A percentile compares a stretch with the other conserved stretches of the same genome.
Evolutionary conservation across 345 rosid species (phyloP).

Genomic region (Citrus glauca): DNA sequence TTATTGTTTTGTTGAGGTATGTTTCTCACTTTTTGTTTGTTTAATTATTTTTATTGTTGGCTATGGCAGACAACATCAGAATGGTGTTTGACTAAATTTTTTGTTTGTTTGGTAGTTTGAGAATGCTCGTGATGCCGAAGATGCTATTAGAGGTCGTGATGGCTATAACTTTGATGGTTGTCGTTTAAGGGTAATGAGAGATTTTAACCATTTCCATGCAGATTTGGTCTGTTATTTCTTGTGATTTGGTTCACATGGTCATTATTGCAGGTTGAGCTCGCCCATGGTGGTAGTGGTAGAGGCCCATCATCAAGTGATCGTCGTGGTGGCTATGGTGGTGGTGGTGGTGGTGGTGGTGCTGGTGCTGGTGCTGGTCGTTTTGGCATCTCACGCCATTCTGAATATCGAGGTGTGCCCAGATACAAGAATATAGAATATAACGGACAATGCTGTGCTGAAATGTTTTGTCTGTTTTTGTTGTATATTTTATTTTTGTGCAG

Average conservation of each 20-base stretch:
- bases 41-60: background rate
- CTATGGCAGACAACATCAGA: background rate
- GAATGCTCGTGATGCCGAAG: constrained; percentile 64
- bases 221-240: background rate
- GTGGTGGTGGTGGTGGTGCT: constrained; percentile 26
- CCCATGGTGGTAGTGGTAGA: constrained; percentile 98
- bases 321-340: constrained; percentile 54
- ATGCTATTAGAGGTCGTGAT: constrained; percentile 82
- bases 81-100: constrained; percentile 5
- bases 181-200: constrained; percentile 51
- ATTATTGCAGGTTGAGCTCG: constrained; percentile 83
- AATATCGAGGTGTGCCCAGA: constrained; percentile 68
- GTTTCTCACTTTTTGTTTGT: background rate
- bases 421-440: background rate
- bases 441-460: background rate
- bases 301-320: constrained; percentile 76
- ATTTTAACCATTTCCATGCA: background rate
- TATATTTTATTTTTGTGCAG: background rate
- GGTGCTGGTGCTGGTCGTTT: constrained; percentile 44
- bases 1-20: constrained; percentile 96
- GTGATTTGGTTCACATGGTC: constrained; percentile 6
- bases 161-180: constrained; percentile 80
- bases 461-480: background rate
- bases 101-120: constrained; percentile 44
- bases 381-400: constrained; percentile 82